phyloP scores from a whole-genome alignment of 108 stramenopile species.

The Nitzschia palea region DNA sequence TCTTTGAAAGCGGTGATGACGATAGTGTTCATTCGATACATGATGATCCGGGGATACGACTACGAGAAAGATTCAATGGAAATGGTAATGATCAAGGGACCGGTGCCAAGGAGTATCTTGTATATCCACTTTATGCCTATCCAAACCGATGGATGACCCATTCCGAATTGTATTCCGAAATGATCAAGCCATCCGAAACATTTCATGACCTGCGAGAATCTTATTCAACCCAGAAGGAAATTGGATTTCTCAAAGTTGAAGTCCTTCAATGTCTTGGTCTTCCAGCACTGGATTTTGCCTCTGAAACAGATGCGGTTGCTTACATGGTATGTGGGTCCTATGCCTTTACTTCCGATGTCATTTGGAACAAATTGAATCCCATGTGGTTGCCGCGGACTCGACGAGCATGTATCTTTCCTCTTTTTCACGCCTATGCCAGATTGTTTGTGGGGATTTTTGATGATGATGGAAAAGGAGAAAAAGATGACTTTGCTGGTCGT shows the following conservation, averaged over 20 bases:
- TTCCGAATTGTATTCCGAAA: conserved; percentile 52
- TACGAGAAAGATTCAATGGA: not conserved
- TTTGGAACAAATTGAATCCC: conserved; percentile 44
- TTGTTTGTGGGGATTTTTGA: conserved; percentile 71
- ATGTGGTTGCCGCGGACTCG: conserved; percentile 61
- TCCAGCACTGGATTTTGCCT: conserved; percentile 55
- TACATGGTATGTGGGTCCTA: conserved; percentile 72
- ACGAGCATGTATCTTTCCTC: conserved; percentile 71
- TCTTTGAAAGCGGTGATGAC: conserved; percentile 3
- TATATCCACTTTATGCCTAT: conserved; percentile 60
- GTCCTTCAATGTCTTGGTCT: conserved; percentile 62
- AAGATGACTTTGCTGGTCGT: conserved; percentile 76
- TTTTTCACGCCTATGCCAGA: conserved; percentile 63
- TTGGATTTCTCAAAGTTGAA: conserved; percentile 60
- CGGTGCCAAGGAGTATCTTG: conserved; percentile 42
- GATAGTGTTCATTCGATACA: not conserved
- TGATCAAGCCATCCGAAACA: conserved; percentile 35
- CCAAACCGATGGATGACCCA: conserved; percentile 67
- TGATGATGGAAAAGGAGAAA: conserved; percentile 51
- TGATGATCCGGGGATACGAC: not conserved
- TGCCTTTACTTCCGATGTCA: conserved; percentile 76
- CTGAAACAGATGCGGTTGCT: conserved; percentile 65
- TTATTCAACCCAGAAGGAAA: conserved; percentile 35
- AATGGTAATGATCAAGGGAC: not conserved
- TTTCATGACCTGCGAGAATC: conserved; percentile 47